phyloP scores from a whole-genome alignment of 495 filamentous ascomycete genomes.

The Aspergillus mulundensis region DNA sequence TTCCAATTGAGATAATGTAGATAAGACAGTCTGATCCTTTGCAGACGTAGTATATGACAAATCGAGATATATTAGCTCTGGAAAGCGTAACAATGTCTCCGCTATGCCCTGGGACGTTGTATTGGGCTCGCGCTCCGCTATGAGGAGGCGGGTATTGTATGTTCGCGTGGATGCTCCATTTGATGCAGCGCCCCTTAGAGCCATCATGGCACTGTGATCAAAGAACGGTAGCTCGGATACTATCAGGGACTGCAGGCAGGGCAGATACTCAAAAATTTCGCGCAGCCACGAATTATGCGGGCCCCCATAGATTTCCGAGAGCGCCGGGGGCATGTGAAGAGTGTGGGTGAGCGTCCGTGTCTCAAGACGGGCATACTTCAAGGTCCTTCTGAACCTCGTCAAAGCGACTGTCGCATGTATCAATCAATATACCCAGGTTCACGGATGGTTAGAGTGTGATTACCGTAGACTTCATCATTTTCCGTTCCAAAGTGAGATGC shows the following conservation, averaged over 20 bases:
- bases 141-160: constrained; percentile 50
- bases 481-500: constrained; percentile 60
- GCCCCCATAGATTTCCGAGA: constrained; percentile 62
- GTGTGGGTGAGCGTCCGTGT: constrained; percentile 59
- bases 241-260: constrained; percentile 57
- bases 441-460: not conserved
- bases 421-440: not conserved
- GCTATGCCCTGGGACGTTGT: constrained; percentile 51
- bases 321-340: constrained; percentile 61
- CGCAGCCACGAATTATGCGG: constrained; percentile 58
- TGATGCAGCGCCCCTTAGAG: constrained; percentile 33
- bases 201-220: constrained; percentile 57
- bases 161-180: constrained; percentile 20
- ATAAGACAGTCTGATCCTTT: constrained; percentile 48
- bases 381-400: constrained; percentile 57
- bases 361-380: constrained; percentile 50
- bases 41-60: constrained; percentile 56
- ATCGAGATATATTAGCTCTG: constrained; percentile 55
- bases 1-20: constrained; percentile 37
- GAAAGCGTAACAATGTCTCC: constrained; percentile 50
- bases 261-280: constrained; percentile 57
- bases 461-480: constrained; percentile 61
- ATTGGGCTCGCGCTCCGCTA: constrained; percentile 56
- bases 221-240: constrained; percentile 61
- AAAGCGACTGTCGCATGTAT: constrained; percentile 48